phyloP scores from a whole-genome alignment of 306 rosid genomes.

The Begonia peltatifolia region DNA sequence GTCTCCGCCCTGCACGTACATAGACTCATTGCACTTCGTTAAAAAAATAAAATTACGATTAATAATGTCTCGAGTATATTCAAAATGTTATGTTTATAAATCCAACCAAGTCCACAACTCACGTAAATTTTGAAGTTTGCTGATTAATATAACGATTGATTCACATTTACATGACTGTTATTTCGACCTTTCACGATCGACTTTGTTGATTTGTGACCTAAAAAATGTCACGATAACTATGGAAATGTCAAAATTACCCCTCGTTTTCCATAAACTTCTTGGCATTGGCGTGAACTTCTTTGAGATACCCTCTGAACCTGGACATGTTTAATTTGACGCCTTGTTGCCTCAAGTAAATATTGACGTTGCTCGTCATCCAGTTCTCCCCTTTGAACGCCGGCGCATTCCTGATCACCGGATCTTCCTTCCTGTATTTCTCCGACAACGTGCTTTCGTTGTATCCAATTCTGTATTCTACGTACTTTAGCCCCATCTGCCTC shows the following conservation, averaged over 20 bases:
- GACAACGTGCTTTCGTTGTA: slow-evolving; percentile 19
- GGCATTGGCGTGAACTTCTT: slow-evolving; percentile 13
- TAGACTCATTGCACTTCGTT: no score
- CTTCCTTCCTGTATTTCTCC: slow-evolving; percentile 17
- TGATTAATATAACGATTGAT: no score
- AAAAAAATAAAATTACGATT: no score
- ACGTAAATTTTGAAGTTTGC: no score
- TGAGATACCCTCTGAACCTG: slow-evolving; percentile 14
- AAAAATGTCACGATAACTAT: no score
- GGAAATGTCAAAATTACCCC: neutral
- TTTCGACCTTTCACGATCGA: no score
- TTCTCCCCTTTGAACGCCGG: neutral
- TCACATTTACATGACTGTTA: no score
- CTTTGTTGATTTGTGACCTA: no score
- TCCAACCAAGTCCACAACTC: no score
- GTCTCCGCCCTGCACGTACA: no score
- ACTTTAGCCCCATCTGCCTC: slow-evolving; percentile 14
- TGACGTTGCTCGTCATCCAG: slow-evolving; percentile 16
- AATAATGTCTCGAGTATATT: no score
- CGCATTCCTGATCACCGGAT: slow-evolving; percentile 15
- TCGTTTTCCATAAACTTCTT: slow-evolving; percentile 7
- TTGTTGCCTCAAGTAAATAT: slow-evolving; percentile 25
- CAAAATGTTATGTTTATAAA: no score
- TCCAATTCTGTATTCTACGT: slow-evolving; percentile 20
- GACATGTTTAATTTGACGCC: slow-evolving; percentile 23